These are phyloP conservation scores for Exophiala alcalophila DNA, from an alignment of 2,329 filamentous ascomycete genomes.

Conservation along the genomic window DNA sequence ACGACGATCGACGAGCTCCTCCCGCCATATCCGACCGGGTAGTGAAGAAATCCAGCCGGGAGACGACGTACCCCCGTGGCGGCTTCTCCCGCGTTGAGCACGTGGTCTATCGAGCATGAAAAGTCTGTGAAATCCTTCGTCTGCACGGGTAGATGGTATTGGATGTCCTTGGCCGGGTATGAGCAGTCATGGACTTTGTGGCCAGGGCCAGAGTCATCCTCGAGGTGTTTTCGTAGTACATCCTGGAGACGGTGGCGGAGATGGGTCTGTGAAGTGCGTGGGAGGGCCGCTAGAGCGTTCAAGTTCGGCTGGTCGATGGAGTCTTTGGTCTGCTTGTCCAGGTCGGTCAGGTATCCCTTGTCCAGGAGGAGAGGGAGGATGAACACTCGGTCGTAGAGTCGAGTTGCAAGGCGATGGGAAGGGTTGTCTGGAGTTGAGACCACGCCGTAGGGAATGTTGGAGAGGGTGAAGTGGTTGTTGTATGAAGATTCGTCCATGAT, in stretches of 20 bases:
- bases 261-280: constrained; percentile 33
- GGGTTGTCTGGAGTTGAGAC: constrained; percentile 43
- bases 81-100: constrained; percentile 30
- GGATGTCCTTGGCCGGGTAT: constrained; percentile 36
- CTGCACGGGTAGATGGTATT: constrained; percentile 54
- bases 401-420: constrained; percentile 48
- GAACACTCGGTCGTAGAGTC: constrained; percentile 42
- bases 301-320: constrained; percentile 36
- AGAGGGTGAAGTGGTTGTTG: constrained; percentile 44
- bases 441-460: constrained; percentile 56
- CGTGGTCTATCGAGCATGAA: constrained; percentile 54
- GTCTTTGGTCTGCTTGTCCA: no score
- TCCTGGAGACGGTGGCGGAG: constrained; percentile 6
- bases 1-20: constrained; percentile 49
- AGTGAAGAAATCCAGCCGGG: constrained; percentile 49
- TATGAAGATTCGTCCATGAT: no score
- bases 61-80: background rate
- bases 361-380: background rate
- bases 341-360: no score
- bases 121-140: constrained; percentile 60
- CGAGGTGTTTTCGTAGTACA: no score
- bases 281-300: constrained; percentile 51
- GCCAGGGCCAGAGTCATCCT: no score
- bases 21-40: constrained; percentile 38
- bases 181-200: constrained; percentile 4